Percentiles rank a stretch among this genome's conserved stretches.
phyloP scores from a whole-genome alignment of 2,329 filamentous ascomycete species.

The Phialophora tarda region DNA sequence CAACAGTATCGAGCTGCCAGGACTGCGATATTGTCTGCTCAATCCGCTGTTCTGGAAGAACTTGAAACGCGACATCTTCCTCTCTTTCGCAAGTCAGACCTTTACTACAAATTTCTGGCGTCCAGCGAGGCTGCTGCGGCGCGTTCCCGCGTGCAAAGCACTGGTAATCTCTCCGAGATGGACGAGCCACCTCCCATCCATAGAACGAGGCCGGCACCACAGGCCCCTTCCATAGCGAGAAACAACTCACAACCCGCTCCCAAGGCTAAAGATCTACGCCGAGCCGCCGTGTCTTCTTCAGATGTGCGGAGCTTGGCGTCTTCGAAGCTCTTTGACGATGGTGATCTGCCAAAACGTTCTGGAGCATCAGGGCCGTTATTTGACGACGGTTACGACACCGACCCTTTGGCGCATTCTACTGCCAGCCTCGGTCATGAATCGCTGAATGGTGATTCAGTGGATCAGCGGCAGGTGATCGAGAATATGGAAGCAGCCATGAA shows the following conservation, averaged over 20 bases:
- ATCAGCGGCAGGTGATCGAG: slow-evolving; percentile 81
- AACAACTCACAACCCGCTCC: slow-evolving; percentile 55
- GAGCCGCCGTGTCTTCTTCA: slow-evolving; percentile 65
- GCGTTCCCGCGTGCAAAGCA: slow-evolving; percentile 28
- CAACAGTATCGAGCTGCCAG: slow-evolving; percentile 83
- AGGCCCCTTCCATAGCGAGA: slow-evolving; percentile 53
- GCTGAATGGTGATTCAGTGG: slow-evolving; percentile 58
- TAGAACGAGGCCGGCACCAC: slow-evolving; percentile 39
- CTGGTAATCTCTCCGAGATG: slow-evolving; percentile 23
- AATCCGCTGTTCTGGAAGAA: slow-evolving; percentile 81
- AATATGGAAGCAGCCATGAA: slow-evolving; percentile 92
- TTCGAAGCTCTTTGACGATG: slow-evolving; percentile 52
- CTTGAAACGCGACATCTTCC: slow-evolving; percentile 82
- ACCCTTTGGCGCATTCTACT: slow-evolving; percentile 75
- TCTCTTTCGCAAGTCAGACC: slow-evolving; percentile 86
- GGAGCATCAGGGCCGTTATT: slow-evolving; percentile 64
- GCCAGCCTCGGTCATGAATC: slow-evolving; percentile 78
- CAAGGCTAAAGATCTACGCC: slow-evolving; percentile 60
- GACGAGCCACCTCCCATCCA: slow-evolving; percentile 3
- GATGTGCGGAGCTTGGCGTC: slow-evolving; percentile 58
- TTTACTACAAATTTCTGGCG: slow-evolving; percentile 95
- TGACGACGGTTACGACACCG: slow-evolving; percentile 76
- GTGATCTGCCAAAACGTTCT: slow-evolving; percentile 40
- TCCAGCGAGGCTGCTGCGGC: slow-evolving; percentile 69
- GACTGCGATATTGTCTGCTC: slow-evolving; percentile 77